A percentile compares a stretch with the other conserved stretches of the same genome.
Conservation (phyloP, 192 early-diverging fungal genomes). For the Rhizoclosmatium sp. region DNA sequence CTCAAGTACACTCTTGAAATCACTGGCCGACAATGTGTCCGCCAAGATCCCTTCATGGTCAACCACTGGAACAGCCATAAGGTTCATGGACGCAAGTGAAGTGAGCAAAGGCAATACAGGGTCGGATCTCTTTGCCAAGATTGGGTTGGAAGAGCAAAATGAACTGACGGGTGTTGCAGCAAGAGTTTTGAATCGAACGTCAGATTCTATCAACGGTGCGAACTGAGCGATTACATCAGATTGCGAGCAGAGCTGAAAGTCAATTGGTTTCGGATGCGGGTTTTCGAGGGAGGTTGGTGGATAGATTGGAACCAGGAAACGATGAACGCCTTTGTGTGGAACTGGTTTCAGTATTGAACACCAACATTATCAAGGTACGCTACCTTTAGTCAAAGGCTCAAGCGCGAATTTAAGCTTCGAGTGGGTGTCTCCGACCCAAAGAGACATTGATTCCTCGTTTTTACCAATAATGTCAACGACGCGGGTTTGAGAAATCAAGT, state of each 20-base stretch:
- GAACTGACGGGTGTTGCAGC: slow-evolving; percentile 17
- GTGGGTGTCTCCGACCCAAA: slow-evolving; percentile 35
- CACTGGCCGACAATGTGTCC: slow-evolving; percentile 37
- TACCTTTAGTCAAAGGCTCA: slow-evolving; percentile 36
- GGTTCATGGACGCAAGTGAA: slow-evolving; percentile 16
- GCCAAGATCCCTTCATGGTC: slow-evolving; percentile 29
- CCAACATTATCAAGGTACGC: not conserved
- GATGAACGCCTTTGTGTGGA: slow-evolving; percentile 33
- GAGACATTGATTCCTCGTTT: slow-evolving; percentile 28
- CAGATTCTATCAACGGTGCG: not conserved
- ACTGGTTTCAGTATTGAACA: not conserved
- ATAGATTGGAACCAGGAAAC: slow-evolving; percentile 39
- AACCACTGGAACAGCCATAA: slow-evolving; percentile 39
- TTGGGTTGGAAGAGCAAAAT: not conserved
- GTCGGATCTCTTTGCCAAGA: slow-evolving; percentile 12
- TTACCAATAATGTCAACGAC: slow-evolving; percentile 30
- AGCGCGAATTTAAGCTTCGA: slow-evolving; percentile 26
- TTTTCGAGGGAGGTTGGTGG: not conserved
- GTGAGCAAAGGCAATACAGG: slow-evolving; percentile 16
- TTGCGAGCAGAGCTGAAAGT: slow-evolving; percentile 19
- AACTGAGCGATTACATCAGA: slow-evolving; percentile 27
- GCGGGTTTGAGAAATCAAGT: slow-evolving; percentile 5
- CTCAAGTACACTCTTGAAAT: slow-evolving; percentile 33
- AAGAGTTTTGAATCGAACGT: slow-evolving; percentile 23
- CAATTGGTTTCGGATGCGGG: not conserved